Conservation (phyloP, 2,329 filamentous ascomycete genomes). For the Xylaria sp. region DNA sequence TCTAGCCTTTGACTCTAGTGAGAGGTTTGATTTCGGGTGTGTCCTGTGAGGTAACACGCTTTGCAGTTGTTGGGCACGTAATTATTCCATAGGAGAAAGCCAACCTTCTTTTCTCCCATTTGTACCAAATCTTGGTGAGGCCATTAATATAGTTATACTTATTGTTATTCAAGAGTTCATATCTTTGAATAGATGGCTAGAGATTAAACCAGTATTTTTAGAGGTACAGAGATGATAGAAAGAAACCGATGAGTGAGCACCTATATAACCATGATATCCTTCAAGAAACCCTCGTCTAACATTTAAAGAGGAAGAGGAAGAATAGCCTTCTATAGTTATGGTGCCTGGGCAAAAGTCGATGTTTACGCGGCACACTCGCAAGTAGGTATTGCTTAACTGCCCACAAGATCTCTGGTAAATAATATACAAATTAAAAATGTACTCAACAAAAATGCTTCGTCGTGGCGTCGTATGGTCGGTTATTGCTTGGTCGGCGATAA, state of each 20-base stretch:
- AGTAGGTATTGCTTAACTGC: neutral
- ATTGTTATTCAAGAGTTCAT: too few relatives aligned
- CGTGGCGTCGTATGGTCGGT: conserved; percentile 35
- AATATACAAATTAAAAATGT: conserved; percentile 37
- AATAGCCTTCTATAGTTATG: neutral
- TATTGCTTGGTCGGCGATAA: conserved; percentile 24
- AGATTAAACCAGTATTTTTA: neutral
- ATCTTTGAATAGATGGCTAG: neutral
- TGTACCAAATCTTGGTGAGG: too few relatives aligned
- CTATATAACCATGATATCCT: neutral
- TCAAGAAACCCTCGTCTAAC: neutral
- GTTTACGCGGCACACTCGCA: neutral
- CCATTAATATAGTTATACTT: too few relatives aligned
- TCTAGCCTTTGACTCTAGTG: too few relatives aligned
- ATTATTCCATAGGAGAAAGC: too few relatives aligned
- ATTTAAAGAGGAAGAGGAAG: neutral
- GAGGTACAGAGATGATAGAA: neutral
- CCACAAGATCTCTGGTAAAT: conserved; percentile 14
- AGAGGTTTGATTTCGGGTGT: too few relatives aligned
- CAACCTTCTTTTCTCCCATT: too few relatives aligned
- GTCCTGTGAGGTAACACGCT: too few relatives aligned
- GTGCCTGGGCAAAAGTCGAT: neutral
- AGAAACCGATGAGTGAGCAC: neutral
- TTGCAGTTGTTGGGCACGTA: too few relatives aligned
- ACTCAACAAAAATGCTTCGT: conserved; percentile 37